Conservation (phyloP, 2,329 filamentous ascomycete species). For the Phoma herbarum region DNA sequence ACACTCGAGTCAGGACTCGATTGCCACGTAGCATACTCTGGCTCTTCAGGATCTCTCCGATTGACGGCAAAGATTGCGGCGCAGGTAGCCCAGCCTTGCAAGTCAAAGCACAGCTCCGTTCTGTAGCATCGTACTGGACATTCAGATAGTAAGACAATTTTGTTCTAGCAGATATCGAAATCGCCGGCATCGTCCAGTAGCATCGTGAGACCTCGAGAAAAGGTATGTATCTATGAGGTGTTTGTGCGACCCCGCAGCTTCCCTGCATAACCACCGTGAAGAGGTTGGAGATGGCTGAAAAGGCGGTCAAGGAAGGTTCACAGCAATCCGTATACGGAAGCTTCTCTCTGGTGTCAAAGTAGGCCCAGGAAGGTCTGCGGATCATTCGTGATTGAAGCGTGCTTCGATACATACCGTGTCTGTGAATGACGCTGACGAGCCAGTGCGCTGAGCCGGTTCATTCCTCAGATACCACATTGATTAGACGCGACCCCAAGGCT, state of each 20-base stretch:
- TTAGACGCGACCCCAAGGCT: background rate
- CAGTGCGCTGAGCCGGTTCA: background rate
- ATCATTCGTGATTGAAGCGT: too few species aligned
- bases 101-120: background rate
- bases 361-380: too few species aligned
- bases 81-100: background rate
- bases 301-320: slow-evolving; percentile 2
- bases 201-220: background rate
- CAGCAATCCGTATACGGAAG: background rate
- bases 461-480: background rate
- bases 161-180: background rate
- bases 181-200: background rate
- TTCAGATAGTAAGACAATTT: background rate
- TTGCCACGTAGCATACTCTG: too few species aligned
- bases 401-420: background rate
- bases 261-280: background rate
- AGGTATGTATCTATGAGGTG: background rate
- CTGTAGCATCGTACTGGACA: background rate
- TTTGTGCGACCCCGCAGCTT: background rate
- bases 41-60: too few species aligned
- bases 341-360: too few species aligned
- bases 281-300: slow-evolving; percentile 1
- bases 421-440: background rate
- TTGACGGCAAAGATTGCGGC: too few species aligned
- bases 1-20: too few species aligned